phyloP scores from a whole-genome alignment of 23 red algal genomes.

The Gracilaria domingensis region DNA sequence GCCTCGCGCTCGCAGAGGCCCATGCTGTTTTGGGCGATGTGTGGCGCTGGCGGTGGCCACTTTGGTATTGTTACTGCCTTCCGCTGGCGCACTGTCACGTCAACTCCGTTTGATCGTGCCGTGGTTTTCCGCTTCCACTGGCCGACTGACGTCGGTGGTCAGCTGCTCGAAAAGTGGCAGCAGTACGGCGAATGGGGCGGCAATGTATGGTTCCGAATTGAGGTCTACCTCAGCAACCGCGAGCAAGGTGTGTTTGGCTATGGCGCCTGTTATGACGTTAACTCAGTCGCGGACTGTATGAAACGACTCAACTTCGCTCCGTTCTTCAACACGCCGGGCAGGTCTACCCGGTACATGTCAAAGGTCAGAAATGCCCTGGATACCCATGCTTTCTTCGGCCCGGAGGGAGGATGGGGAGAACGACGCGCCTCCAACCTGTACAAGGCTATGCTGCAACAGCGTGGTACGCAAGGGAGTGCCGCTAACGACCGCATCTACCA shows the following conservation, averaged over 20 bases:
- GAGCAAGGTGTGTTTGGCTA: constrained; percentile 47
- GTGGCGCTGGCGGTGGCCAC: constrained; percentile 54
- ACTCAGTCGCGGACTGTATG: constrained; percentile 28
- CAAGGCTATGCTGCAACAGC: constrained; percentile 52
- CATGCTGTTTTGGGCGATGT: constrained; percentile 52
- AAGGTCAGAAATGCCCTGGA: constrained; percentile 53
- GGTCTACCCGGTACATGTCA: constrained; percentile 9
- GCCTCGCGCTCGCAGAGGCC: not conserved
- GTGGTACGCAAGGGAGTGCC: not conserved
- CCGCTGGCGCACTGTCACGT: constrained; percentile 17
- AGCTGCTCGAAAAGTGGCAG: constrained; percentile 60
- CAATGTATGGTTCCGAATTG: constrained; percentile 58
- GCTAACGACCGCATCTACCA: constrained; percentile 60
- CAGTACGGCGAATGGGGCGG: constrained; percentile 59
- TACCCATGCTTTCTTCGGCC: constrained; percentile 66
- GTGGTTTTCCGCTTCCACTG: constrained; percentile 53
- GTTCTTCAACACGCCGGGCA: constrained; percentile 42
- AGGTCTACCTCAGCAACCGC: constrained; percentile 24
- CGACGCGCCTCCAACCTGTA: constrained; percentile 10
- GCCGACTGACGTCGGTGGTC: constrained; percentile 5
- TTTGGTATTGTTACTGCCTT: constrained; percentile 63
- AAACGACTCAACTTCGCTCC: constrained; percentile 26
- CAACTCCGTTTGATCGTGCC: constrained; percentile 14
- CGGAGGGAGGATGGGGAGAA: constrained; percentile 50
- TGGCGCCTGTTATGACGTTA: constrained; percentile 59